Conservation (phyloP, 1,284 basidiomycete species). For the Ceratobasidium sp. region DNA sequence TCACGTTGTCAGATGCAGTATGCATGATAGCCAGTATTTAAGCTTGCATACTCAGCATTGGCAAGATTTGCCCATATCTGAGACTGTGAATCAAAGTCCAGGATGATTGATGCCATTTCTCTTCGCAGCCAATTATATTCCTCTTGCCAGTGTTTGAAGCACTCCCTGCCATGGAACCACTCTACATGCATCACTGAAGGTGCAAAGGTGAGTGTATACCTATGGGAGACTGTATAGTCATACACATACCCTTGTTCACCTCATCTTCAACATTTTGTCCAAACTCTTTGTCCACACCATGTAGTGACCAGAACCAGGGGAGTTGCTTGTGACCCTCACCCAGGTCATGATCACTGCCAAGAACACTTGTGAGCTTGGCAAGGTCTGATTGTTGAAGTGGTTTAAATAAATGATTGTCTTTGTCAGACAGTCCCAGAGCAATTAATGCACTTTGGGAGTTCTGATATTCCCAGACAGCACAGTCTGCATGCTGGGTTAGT, state of each 20-base stretch:
- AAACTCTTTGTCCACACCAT: background rate
- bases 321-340: slow-evolving; percentile 1
- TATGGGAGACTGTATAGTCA: too few species aligned
- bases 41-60: background rate
- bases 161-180: slow-evolving; percentile 5
- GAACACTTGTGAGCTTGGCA: background rate
- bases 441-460: background rate
- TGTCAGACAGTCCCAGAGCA: background rate
- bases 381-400: background rate
- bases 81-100: background rate
- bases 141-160: background rate
- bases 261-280: background rate
- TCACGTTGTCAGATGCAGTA: background rate
- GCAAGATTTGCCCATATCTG: background rate
- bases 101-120: slow-evolving; percentile 1
- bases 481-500: background rate
- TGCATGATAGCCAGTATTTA: background rate
- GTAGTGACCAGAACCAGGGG: background rate
- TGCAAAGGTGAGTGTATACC: too few species aligned
- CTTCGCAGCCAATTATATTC: background rate
- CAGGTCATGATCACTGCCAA: background rate
- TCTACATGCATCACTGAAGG: background rate
- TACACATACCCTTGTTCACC: background rate
- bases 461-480: background rate
- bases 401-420: background rate